Evolutionary conservation across 805 yeast genomes (phyloP).

Genomic region (Yueomyces sp.): DNA sequence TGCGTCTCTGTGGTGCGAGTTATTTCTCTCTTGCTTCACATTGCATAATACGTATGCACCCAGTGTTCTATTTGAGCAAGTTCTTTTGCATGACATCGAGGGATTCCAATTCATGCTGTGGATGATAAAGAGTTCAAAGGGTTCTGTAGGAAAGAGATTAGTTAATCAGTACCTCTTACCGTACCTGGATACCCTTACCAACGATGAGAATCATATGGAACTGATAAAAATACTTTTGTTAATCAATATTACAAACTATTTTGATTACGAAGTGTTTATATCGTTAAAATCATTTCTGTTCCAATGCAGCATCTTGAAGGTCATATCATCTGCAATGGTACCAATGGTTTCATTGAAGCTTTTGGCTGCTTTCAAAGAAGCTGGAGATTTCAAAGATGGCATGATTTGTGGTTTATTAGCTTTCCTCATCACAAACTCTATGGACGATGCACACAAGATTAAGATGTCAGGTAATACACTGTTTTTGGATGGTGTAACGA

Average conservation of each 20-base stretch:
- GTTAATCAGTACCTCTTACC: constrained; percentile 8
- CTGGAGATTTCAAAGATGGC: constrained; percentile 9
- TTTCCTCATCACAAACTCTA: constrained; percentile 4
- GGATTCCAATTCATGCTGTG: constrained; percentile 4
- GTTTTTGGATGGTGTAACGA: constrained; percentile 19
- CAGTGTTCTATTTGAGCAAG: constrained; percentile 7
- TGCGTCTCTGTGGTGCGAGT: constrained; percentile 3
- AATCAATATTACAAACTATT: constrained; percentile 4
- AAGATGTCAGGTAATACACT: constrained; percentile 6
- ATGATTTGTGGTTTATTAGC: constrained; percentile 11
- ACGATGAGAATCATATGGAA: constrained; percentile 2
- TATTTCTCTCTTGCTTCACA: constrained; percentile 6
- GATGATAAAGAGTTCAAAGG: constrained; percentile 5
- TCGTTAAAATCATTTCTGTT: constrained; percentile 6
- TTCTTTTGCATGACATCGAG: constrained; percentile 5
- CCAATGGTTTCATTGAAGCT: constrained; percentile 1
- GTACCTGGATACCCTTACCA: constrained; percentile 8
- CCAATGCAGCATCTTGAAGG: constrained; percentile 1
- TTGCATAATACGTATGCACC: constrained; percentile 10
- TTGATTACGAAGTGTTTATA: constrained; percentile 5
- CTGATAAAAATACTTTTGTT: constrained; percentile 5
- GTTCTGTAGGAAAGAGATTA: constrained; percentile 9
- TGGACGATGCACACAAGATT: constrained; percentile 3
- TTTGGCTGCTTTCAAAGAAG: constrained; percentile 3
- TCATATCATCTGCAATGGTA: neutral